Evolutionary conservation across 1,284 basidiomycete genomes (phyloP), one percentile per base, ranked within the genome.

Genomic region (Ustilago loliicola): DNA sequence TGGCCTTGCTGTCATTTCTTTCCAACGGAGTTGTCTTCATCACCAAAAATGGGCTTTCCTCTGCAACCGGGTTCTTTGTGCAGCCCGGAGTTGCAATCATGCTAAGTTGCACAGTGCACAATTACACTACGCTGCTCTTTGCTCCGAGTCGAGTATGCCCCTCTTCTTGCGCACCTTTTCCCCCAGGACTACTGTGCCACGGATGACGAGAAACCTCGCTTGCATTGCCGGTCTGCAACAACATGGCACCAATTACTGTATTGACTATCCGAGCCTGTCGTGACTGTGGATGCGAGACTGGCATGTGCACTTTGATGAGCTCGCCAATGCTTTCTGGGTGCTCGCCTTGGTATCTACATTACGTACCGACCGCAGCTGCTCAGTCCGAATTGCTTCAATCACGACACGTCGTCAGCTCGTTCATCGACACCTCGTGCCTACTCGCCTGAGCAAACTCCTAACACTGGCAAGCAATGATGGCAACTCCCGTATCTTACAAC

Each of bases 21-120:
- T 60, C 58, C 48, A 60, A 60, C 58, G 58, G 58, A 51, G 11
- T 25, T 10, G 48, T 27, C 25, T 6, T 50, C 25, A 27, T 50
- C 48, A 50, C 23, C 13, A 21, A 29, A 23, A 27, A 15, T 50
- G 48, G 13, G 8, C 5, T 45, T 8, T 27, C 15, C 25, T 29
- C 23, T 29, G 48, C 48, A 27, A 29, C 11, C 17, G 11, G 25
- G 17, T 15, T 25, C 25, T 50, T 29, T 1, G 6, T 27, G 48
- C n/a, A 45, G 48, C 17, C 48, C 48, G 48, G 11, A 50, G 23
- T 27, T 27, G 27, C 48, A 29, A 50, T 29, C 27, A 21, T 29
- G 40, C 9, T 13, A 36, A 10, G 34, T 36, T 36, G 34, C n/a
- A n/a, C n/a, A n/a, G n/a, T n/a, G n/a, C n/a, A n/a, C n/a, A n/a